These are phyloP conservation scores for Anthoceros angustus DNA, from an alignment of 225 moss, liverwort and hornwort species.

Conservation along the genomic window DNA sequence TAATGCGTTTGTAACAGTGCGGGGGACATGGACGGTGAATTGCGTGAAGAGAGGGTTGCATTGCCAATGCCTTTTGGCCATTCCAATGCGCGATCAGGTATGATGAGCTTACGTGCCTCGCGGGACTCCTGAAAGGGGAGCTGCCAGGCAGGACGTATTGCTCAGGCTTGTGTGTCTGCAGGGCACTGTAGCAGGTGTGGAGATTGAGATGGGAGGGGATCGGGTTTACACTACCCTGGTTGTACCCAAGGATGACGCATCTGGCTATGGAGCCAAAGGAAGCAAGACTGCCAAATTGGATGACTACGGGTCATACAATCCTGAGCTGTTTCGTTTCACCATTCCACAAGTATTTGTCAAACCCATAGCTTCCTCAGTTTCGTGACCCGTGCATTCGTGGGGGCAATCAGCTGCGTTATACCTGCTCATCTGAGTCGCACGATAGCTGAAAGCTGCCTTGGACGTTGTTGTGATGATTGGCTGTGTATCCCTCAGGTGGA, in stretches of 20 bases:
- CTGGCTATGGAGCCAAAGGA: constrained; percentile 54
- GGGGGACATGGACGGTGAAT: constrained; percentile 32
- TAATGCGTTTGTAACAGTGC: constrained; percentile 36
- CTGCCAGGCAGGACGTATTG: too few relatives aligned
- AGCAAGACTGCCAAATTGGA: constrained; percentile 31
- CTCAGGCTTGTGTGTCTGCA: constrained; percentile 8
- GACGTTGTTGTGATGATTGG: neutral
- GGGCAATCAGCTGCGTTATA: too few relatives aligned
- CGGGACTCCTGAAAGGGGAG: neutral
- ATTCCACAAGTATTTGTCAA: constrained; percentile 32
- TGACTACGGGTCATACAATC: constrained; percentile 45
- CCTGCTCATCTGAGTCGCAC: too few relatives aligned
- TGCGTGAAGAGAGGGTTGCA: constrained; percentile 26
- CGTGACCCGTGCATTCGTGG: too few relatives aligned
- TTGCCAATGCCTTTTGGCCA: constrained; percentile 48
- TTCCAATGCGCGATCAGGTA: constrained; percentile 63
- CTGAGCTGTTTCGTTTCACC: constrained; percentile 47
- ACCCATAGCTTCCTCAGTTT: neutral
- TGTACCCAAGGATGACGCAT: constrained; percentile 50
- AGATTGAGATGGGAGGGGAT: constrained; percentile 47
- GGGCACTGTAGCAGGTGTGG: constrained; percentile 51
- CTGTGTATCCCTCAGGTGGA: constrained; percentile 22
- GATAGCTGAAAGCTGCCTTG: too few relatives aligned
- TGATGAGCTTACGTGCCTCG: neutral
- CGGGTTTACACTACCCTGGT: constrained; percentile 47